Conservation (phyloP, 768 basidiomycete genomes). For the Jaapia argillacea region DNA sequence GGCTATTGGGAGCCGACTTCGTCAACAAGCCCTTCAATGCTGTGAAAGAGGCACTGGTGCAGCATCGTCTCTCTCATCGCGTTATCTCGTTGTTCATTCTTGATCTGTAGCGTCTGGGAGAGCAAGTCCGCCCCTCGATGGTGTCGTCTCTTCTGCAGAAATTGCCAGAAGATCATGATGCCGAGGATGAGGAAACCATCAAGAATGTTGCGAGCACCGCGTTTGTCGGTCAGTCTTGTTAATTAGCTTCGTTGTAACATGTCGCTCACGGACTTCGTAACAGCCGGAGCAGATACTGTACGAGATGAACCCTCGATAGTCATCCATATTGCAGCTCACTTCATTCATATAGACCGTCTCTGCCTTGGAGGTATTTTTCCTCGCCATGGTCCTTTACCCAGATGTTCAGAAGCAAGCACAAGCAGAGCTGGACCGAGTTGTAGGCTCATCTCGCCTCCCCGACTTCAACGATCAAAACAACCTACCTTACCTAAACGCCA, state of each 20-base stretch:
- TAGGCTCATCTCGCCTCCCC: not conserved
- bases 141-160: not conserved
- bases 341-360: constrained; percentile 10
- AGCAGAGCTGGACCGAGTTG: constrained; percentile 17
- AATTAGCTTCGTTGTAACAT: no score
- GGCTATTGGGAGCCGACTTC: not conserved
- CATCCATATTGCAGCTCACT: constrained; percentile 9
- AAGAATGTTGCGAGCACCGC: not conserved
- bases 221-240: not conserved
- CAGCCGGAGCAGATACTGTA: not conserved
- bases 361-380: constrained; percentile 17
- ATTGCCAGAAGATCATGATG: not conserved
- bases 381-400: constrained; percentile 24
- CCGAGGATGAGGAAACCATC: not conserved
- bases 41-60: constrained; percentile 2
- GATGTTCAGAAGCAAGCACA: constrained; percentile 19
- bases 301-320: not conserved
- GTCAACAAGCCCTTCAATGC: not conserved
- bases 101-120: not conserved
- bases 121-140: no score
- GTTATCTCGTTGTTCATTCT: not conserved
- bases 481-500: constrained; percentile 17
- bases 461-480: constrained; percentile 14
- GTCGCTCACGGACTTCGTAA: not conserved
- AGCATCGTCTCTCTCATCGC: not conserved